Evolutionary conservation across 2,329 filamentous ascomycete species (phyloP), one percentile per base, ranked within the genome.

Genomic region (Talaromyces amestolkiae): DNA sequence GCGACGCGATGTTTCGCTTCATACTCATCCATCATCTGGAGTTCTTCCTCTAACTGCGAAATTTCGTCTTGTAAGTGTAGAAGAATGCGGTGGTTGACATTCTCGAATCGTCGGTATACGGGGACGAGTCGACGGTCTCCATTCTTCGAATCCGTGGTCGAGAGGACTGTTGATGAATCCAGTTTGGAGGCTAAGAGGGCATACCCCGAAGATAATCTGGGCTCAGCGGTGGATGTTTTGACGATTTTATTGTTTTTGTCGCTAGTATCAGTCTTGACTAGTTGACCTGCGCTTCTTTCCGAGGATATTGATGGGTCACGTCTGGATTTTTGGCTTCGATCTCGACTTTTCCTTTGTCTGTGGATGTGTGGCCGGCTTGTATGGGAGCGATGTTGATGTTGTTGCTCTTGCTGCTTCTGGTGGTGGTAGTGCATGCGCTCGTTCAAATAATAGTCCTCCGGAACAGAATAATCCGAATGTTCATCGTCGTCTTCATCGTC

Each of bases 21-120:
- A 49, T 81, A 80, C 67, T 86, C 83, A 64, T 97, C 93, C 0
- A 95, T 78, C 0, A 83, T 81, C 19, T 86, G 85, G 0, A 97
- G 83, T 65, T 93, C 87, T 71, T 92, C 89, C 76, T 97, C 93
- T 43, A 96, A 81, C 71, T 94, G 90, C 35, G 84, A 83, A 19
- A 97, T 86, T 75, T 96, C 92, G 73, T 96, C 92, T 76, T 97
- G 93, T 17, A 96, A 82, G 68, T 95, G 89, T 0, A 97, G 82
- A 2, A 97, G 80, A 2, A 96, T 80, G 2, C 93, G 88, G 74
- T 96, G 92, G 71, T 95, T 93, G 19, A 97, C 80, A 11, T 87
- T 84, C 74, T 91, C 89, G 72, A 97, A 97, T 65, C 89, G 89
- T 51, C 93, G 87, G 75, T 96, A 97, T 66, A 96, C 85, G 0